These are phyloP conservation scores for Tephrocybe sp. DNA, from an alignment of 768 basidiomycete species.

Conservation along the genomic window DNA sequence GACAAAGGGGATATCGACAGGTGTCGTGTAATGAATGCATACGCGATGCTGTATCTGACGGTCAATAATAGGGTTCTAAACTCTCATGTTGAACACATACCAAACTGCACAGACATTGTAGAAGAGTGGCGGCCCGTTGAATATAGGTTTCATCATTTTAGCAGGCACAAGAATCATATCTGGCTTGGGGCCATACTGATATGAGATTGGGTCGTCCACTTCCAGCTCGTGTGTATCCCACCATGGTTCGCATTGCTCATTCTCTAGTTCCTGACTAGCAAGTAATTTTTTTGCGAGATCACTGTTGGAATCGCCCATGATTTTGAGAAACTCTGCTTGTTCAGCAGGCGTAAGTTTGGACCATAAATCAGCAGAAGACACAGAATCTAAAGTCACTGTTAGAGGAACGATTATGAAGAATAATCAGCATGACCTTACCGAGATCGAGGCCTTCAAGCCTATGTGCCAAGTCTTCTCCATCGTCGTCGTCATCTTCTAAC, in stretches of 20 bases:
- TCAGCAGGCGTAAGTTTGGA: constrained; percentile 57
- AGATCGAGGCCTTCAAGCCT: constrained; percentile 60
- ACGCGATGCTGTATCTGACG: constrained; percentile 50
- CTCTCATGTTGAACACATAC: constrained; percentile 38
- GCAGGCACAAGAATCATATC: constrained; percentile 43
- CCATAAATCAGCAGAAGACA: constrained; percentile 59
- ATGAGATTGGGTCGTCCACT: constrained; percentile 5
- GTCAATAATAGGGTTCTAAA: constrained; percentile 4
- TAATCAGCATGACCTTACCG: constrained; percentile 35
- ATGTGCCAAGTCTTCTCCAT: constrained; percentile 39
- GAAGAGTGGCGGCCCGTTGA: constrained; percentile 41
- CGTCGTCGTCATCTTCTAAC: constrained; percentile 32
- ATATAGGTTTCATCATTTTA: constrained; percentile 37
- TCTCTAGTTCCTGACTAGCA: constrained; percentile 50
- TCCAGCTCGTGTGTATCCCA: constrained; percentile 48
- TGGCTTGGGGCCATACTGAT: constrained; percentile 37
- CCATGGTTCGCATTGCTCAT: constrained; percentile 62
- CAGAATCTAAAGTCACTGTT: constrained; percentile 39
- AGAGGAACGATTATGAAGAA: not conserved
- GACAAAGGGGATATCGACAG: constrained; percentile 59
- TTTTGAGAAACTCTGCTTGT: constrained; percentile 54
- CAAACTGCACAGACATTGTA: constrained; percentile 70
- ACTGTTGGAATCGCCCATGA: constrained; percentile 60
- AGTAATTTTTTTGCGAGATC: constrained; percentile 59
- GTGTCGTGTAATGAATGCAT: constrained; percentile 63